A percentile compares a stretch with the other conserved stretches of the same genome.
Evolutionary conservation across 1,139 yeast species (phyloP).

Genomic region (Yamadazyma diddensiae): DNA sequence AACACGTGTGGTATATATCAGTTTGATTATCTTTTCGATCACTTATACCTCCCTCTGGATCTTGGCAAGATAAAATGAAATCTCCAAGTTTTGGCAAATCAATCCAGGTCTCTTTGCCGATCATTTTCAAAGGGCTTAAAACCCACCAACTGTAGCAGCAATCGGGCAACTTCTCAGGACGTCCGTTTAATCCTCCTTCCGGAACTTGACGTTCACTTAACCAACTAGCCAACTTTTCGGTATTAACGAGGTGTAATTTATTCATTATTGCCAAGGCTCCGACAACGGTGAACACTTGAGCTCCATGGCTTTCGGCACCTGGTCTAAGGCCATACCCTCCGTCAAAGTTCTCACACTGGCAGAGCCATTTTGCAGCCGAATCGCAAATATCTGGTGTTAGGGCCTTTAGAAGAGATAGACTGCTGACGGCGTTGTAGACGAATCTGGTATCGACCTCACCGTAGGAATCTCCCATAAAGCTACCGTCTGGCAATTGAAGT

Average conservation of each 20-base stretch:
- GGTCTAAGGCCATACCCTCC: slow-evolving; percentile 96
- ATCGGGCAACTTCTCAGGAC: slow-evolving; percentile 95
- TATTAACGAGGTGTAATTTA: slow-evolving; percentile 52
- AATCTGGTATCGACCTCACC: slow-evolving; percentile 94
- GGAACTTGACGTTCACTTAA: slow-evolving; percentile 83
- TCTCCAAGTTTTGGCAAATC: slow-evolving; percentile 55
- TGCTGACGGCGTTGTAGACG: slow-evolving; percentile 75
- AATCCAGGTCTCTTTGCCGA: slow-evolving; percentile 71
- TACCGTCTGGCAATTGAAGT: slow-evolving; percentile 71
- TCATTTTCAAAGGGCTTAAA: slow-evolving; percentile 69
- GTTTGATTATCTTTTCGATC: slow-evolving; percentile 90
- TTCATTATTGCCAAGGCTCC: slow-evolving; percentile 74
- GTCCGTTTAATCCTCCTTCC: slow-evolving; percentile 91
- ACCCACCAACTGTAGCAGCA: slow-evolving; percentile 99
- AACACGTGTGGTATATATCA: slow-evolving; percentile 89
- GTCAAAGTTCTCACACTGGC: slow-evolving; percentile 80
- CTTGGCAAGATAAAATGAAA: slow-evolving; percentile 80
- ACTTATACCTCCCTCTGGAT: slow-evolving; percentile 83
- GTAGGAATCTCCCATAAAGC: slow-evolving; percentile 83
- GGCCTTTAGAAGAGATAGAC: slow-evolving; percentile 65
- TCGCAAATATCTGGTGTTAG: slow-evolving; percentile 59
- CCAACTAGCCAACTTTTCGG: slow-evolving; percentile 63
- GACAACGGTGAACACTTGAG: slow-evolving; percentile 85
- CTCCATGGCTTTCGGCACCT: slow-evolving; percentile 94
- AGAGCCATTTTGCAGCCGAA: slow-evolving; percentile 64